Conservation (phyloP, 225 moss, liverwort and hornwort genomes). For the Sphagnum contortum region DNA sequence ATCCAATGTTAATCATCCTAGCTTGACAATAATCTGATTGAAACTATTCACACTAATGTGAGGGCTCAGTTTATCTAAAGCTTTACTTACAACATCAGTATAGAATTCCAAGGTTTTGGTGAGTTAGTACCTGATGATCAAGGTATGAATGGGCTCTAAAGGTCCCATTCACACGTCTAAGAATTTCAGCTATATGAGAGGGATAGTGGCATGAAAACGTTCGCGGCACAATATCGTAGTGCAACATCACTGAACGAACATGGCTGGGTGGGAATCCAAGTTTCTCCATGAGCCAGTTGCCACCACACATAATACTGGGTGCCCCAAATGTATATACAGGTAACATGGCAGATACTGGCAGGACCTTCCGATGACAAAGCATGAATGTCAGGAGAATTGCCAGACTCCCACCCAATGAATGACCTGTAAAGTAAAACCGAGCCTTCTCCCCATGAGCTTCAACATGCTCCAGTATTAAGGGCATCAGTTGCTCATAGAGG, state of each 20-base stretch:
- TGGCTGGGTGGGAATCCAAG: constrained; percentile 51
- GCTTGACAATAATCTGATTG: no score
- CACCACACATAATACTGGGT: constrained; percentile 71
- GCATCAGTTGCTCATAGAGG: constrained; percentile 58
- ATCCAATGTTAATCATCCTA: no score
- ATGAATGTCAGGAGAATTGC: constrained; percentile 52
- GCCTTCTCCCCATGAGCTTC: constrained; percentile 32
- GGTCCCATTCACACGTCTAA: constrained; percentile 54
- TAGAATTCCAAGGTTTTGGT: no score
- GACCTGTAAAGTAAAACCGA: constrained; percentile 55
- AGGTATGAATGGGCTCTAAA: constrained; percentile 69
- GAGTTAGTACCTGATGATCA: constrained; percentile 37
- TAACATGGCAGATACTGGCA: constrained; percentile 34
- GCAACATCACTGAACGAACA: constrained; percentile 61
- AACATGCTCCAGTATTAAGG: constrained; percentile 40
- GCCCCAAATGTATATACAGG: constrained; percentile 71
- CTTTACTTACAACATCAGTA: no score
- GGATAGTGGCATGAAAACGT: constrained; percentile 67
- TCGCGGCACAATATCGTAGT: constrained; percentile 69
- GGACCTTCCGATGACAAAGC: constrained; percentile 47
- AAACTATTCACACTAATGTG: no score
- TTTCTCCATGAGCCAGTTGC: constrained; percentile 54
- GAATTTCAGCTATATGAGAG: constrained; percentile 59
- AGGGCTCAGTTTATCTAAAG: no score
- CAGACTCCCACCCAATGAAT: constrained; percentile 75